These are phyloP conservation scores for Botrytis aclada DNA, from an alignment of 2,329 filamentous ascomycete genomes.

Conservation along the genomic window DNA sequence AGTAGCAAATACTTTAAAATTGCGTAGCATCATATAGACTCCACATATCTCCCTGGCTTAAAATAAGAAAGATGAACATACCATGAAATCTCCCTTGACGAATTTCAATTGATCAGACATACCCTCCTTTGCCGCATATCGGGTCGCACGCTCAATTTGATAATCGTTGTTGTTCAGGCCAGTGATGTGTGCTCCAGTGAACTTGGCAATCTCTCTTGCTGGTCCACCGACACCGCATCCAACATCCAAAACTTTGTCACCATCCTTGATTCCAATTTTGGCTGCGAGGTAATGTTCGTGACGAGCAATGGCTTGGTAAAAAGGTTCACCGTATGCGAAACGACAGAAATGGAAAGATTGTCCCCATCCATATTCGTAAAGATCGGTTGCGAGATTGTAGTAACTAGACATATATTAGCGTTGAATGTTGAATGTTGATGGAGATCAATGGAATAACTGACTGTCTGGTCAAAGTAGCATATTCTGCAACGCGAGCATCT, in stretches of 20 bases:
- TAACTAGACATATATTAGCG: slow-evolving; percentile 55
- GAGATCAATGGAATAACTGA: slow-evolving; percentile 46
- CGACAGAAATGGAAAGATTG: slow-evolving; percentile 97
- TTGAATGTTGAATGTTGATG: not conserved
- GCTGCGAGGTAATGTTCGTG: slow-evolving; percentile 98
- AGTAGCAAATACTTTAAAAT: slow-evolving; percentile 10
- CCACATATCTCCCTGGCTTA: not conserved
- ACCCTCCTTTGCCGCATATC: slow-evolving; percentile 78
- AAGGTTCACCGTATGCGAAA: slow-evolving; percentile 81
- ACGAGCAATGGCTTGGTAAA: slow-evolving; percentile 86
- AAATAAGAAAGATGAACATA: slow-evolving; percentile 34
- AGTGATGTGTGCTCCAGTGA: slow-evolving; percentile 82
- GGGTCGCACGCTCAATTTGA: slow-evolving; percentile 90
- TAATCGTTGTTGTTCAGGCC: slow-evolving; percentile 99
- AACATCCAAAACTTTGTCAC: slow-evolving; percentile 90
- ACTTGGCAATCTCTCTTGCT: slow-evolving; percentile 93
- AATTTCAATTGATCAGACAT: slow-evolving; percentile 77
- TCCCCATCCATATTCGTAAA: slow-evolving; percentile 97
- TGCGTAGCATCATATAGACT: slow-evolving; percentile 10
- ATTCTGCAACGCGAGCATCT: slow-evolving; percentile 61
- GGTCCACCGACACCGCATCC: slow-evolving; percentile 96
- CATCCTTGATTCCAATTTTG: slow-evolving; percentile 79
- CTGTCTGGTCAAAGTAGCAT: slow-evolving; percentile 91
- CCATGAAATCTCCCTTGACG: slow-evolving; percentile 97
- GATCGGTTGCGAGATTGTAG: slow-evolving; percentile 94